A percentile compares a stretch with the other conserved stretches of the same genome.
Conservation (phyloP, 768 basidiomycete genomes). For the Asterophora lycoperdoides region DNA sequence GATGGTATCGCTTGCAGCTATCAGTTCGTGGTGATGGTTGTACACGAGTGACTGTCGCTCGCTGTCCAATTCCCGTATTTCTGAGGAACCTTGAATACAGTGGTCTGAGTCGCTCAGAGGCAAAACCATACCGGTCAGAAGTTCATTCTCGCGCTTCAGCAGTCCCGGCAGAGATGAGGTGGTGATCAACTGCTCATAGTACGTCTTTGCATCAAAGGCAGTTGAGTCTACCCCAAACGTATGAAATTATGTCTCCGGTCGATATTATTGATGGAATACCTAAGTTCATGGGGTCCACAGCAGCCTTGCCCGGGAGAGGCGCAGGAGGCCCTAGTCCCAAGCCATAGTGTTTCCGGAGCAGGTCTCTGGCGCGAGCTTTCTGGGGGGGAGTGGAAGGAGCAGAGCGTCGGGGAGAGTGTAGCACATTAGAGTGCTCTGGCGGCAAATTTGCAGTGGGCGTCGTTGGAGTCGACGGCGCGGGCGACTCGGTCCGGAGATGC, state of each 20-base stretch:
- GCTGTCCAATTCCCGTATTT: conserved; percentile 82
- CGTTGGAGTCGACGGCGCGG: conserved; percentile 22
- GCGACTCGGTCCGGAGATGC: conserved; percentile 41
- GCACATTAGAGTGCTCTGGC: conserved; percentile 5
- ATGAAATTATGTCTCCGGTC: background rate
- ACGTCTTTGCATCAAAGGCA: conserved; percentile 77
- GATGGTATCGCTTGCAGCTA: conserved; percentile 91
- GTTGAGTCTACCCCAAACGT: conserved; percentile 54
- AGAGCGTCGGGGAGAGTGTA: conserved; percentile 26
- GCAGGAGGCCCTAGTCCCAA: conserved; percentile 71
- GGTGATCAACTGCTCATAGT: conserved; percentile 84
- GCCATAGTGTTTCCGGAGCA: conserved; percentile 85
- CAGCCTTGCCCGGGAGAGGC: conserved; percentile 50
- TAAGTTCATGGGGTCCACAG: conserved; percentile 77
- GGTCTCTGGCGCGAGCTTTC: conserved; percentile 65
- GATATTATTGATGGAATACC: conserved; percentile 38
- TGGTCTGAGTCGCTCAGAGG: background rate
- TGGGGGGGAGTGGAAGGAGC: conserved; percentile 29
- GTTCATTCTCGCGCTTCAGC: conserved; percentile 78
- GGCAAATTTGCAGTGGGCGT: conserved; percentile 16
- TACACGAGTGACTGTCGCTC: conserved; percentile 91
- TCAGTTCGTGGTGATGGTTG: conserved; percentile 93
- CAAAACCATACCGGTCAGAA: conserved; percentile 53
- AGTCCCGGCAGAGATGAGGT: conserved; percentile 70
- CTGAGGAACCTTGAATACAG: conserved; percentile 32